Evolutionary conservation across 306 rosid genomes (phyloP).

Genomic region (Coriaria nepalensis): DNA sequence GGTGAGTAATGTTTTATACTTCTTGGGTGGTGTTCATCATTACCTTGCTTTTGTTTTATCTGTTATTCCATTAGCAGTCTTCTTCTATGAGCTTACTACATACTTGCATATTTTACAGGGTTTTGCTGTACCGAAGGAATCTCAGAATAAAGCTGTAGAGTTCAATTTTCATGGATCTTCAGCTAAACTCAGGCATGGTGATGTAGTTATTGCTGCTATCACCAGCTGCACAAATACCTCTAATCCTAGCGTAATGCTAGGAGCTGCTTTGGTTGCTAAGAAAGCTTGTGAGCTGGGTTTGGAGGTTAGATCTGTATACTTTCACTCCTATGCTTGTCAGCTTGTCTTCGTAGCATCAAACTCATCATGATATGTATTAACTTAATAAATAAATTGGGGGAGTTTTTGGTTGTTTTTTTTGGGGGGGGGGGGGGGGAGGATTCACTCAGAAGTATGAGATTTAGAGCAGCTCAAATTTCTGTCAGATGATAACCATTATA

Average conservation of each 20-base stretch:
- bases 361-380: not conserved
- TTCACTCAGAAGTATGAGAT: too few species aligned
- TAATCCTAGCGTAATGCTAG: slow-evolving; percentile 12
- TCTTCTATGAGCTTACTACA: too few species aligned
- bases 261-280: slow-evolving; percentile 7
- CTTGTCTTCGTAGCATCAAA: too few species aligned
- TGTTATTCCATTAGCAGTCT: not conserved
- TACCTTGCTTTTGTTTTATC: not conserved
- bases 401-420: slow-evolving; percentile 2
- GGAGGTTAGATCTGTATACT: slow-evolving; percentile 5
- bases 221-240: slow-evolving; percentile 12
- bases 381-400: not conserved
- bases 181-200: slow-evolving; percentile 9
- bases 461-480: too few species aligned
- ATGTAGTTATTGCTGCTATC: slow-evolving; percentile 12
- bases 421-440: too few species aligned
- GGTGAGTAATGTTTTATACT: slow-evolving; percentile 8
- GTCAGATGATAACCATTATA: too few species aligned
- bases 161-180: slow-evolving; percentile 3
- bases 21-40: not conserved
- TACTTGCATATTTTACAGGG: slow-evolving; percentile 3
- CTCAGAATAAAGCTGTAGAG: not conserved
- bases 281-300: slow-evolving; percentile 13
- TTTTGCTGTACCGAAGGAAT: slow-evolving; percentile 7
- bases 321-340: too few species aligned